Evolutionary conservation across 176 grass and related monocot species (phyloP), one percentile per base, ranked within the genome.

Genomic region (Canna indica): DNA sequence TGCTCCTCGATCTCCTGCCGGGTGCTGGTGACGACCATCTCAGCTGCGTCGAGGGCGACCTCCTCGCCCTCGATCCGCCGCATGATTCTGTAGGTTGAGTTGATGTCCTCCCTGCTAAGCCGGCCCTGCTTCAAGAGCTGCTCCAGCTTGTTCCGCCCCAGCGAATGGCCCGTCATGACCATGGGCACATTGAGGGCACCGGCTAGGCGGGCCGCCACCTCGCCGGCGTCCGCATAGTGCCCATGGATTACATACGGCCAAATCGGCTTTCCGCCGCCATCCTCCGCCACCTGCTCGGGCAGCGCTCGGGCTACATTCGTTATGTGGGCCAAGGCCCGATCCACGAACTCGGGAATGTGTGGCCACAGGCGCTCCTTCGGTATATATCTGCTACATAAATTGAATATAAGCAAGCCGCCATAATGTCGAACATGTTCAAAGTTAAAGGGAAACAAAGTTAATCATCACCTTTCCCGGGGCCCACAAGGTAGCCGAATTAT

Each of bases 1-100:
- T 97, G 93, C 84, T 97, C 93, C 77, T 97, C 88, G 42, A 97
- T 66, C 81, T 97, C 93, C 77, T 97, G 93, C 71, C 86, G 88
- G 57, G 93, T 97, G 84, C 84, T 85, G 5, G 88, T 91, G 20
- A 97, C 88, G 57, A 97, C 93, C 77, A 97, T 77, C 77, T 97
- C 88, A 0, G 93, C 88, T 8, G 90, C 73, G 47, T 97, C 93
- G 3, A 97, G 79, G 0, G 79, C 93, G 0, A 57, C 80, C 84
- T 97, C 93, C 86, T 97, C 93, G 1, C 79, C 93, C 83, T 97
- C 93, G 36, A 92, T 61, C 13, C 93, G 65, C 0, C 93, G 70
- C 56, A 83, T 79, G 68, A 97, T 92, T 44, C 67, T 48, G 81
- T 97, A 97, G 0, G 86, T 90, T 38, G 57, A 71, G 78, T 97